Evolutionary conservation across 2,329 filamentous ascomycete genomes (phyloP).

Genomic region (Cytospora piceae): DNA sequence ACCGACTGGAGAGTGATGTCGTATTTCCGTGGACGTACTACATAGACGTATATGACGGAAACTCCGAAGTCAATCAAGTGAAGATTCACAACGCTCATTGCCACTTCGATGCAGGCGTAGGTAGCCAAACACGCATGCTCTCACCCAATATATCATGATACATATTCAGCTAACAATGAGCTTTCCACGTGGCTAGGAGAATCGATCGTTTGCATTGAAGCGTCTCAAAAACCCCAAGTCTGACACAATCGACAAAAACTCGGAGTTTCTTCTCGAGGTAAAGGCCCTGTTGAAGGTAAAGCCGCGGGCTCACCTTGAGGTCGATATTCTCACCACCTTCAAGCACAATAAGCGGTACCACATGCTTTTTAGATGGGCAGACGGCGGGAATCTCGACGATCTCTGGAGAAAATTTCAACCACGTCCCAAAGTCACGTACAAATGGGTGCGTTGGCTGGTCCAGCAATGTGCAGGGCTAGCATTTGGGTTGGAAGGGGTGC

Average conservation of each 20-base stretch:
- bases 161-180: not conserved
- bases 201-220: not conserved
- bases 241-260: not conserved
- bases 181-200: not conserved
- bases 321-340: constrained; percentile 2
- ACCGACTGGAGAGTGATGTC: not conserved
- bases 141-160: not conserved
- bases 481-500: not conserved
- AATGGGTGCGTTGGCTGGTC: not conserved
- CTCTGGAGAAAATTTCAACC: not conserved
- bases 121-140: not conserved
- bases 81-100: not conserved
- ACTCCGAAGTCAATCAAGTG: not conserved
- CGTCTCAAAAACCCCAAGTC: too few relatives aligned
- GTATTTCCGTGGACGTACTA: constrained; percentile 9
- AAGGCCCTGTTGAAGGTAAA: not conserved
- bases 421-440: not conserved
- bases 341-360: not conserved
- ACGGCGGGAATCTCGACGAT: not conserved
- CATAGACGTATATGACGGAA: not conserved
- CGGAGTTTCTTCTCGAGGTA: not conserved
- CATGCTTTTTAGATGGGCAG: constrained; percentile 3
- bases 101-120: not conserved
- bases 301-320: not conserved
- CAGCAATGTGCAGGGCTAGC: constrained; percentile 5